Conservation (phyloP, 2,329 filamentous ascomycete species). For the Penicillium olsonii region DNA sequence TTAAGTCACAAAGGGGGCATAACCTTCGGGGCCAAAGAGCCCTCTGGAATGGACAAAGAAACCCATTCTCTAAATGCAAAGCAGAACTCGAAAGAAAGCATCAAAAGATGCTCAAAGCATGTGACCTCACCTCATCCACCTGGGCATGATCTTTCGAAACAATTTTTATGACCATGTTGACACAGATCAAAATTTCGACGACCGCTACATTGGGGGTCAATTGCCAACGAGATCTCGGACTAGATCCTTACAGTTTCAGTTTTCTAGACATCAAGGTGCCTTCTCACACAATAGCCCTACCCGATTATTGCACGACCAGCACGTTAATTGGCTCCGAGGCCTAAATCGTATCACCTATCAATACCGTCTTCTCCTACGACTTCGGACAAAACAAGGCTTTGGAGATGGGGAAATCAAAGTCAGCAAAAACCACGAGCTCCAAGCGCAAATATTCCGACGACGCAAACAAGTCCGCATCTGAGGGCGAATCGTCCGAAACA, state of each 20-base stretch:
- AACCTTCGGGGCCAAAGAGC: conserved; percentile 2
- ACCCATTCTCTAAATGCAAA: not conserved
- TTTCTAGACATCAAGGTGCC: too few species aligned
- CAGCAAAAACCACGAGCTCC: not conserved
- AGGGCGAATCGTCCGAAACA: not conserved
- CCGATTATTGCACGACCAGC: not conserved
- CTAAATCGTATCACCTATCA: not conserved
- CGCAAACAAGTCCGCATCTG: not conserved
- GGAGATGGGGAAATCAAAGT: not conserved
- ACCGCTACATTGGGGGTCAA: too few species aligned
- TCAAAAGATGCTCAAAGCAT: not conserved
- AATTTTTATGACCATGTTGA: not conserved
- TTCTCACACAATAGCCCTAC: too few species aligned
- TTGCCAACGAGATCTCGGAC: not conserved
- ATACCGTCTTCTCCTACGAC: not conserved
- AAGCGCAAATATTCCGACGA: not conserved
- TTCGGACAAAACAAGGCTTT: too few species aligned
- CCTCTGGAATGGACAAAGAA: not conserved
- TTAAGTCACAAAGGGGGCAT: not conserved
- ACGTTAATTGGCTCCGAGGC: not conserved
- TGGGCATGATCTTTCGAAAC: not conserved
- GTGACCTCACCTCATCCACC: too few species aligned
- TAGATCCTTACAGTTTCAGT: too few species aligned
- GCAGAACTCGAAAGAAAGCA: not conserved
- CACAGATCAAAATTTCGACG: not conserved